Base-by-base conservation (phyloP, 306 rosid species). In the Acacia melanoxylon region DNA sequence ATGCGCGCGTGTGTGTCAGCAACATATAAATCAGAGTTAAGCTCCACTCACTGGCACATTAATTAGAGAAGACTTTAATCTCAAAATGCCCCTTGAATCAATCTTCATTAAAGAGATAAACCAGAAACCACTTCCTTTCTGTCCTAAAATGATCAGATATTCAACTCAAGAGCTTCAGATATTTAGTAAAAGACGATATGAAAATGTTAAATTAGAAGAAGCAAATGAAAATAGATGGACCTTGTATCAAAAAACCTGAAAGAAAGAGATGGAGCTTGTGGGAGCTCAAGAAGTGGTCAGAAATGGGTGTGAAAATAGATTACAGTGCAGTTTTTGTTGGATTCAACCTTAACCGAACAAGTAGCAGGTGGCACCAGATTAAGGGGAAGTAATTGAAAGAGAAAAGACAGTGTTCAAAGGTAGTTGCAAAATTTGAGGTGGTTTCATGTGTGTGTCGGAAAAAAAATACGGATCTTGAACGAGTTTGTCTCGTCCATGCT, bases 391-490 rank as follows among this genome's bases (percentile, higher is more conserved):
- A 76, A 75, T 74, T 71, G 35, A 78, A 85, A 81, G 75, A 85
- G 83, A 83, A 62, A 79, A 27, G 70, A 83, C 83, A 65, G 58
- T 77, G 80, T 86, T 67, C 80, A 59, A 76, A 81, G 83, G 79
- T 42, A 62, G 68, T 76, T 81, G 73, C 91, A 78, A 70, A 78
- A 2, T 72, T 77, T 74, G 75, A 71, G 88, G 87, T 79, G 81
- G 78, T 73, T 72, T 49, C 58, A 19, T 72, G 78, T 78, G 82
- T 78, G 82, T 54, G 85, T 87, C 29, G 75, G 80, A 68, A 87
- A 65, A 77, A 25, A 72, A 25, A 72, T 56, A 13, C 80, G 74
- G 76, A 81, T 72, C 63, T 86, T 78, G 73, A 86, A 85, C 85
- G 52, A 79, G 68, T 74, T 76, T 83, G 76, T 76, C 72, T 79